Evolutionary conservation across 2,329 filamentous ascomycete species (phyloP), one percentile per base, ranked within the genome.

Genomic region (Aspergillus sp.): DNA sequence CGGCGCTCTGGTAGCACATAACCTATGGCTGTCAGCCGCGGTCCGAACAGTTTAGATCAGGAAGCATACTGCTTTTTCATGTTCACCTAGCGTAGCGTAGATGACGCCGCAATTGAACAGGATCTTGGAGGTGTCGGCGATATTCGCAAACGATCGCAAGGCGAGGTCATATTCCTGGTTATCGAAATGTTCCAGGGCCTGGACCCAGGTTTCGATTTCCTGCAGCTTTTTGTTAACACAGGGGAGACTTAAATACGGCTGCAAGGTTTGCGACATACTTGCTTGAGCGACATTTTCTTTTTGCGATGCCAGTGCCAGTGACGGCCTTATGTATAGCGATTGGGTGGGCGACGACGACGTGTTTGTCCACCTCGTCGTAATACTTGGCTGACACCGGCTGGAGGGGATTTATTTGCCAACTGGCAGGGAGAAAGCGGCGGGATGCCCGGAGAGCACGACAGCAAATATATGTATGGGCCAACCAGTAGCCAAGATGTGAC

Each of bases 121-220:
- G 62, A 99, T 99, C 81, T 96, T 98, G 67, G 95, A 97, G 0
- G 95, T 99, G 74, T 98, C 95, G 61, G 89, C 84, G 69, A 99
- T 96, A 66, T 83, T 85, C 62, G 91, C 89, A 72, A 99, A 98
- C 60, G 90, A 86, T 67, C 82, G 85, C 62, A 98, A 79, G 27
- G 95, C 87, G 65, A 93, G 89, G 70, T 98, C 93, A 77, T 96
- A 98, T 71, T 99, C 91, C 78, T 96, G 96, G 79, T 93, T 95
- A 79, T 99, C 95, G 80, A 99, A 99, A 73, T 89, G 88, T 68
- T 82, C 87, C 55, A 99, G 86, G 76, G 95, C 95, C 74, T 88
- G 82, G 66, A 98, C 95, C 95, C 95, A 99, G 50, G 91, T 96
- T 80, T 98, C 93, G 77, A 99, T 99, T 89, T 99, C 95, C 93